Evolutionary conservation across 208 protist species (phyloP).

Genomic region (Balamuthia mandrillaris): DNA sequence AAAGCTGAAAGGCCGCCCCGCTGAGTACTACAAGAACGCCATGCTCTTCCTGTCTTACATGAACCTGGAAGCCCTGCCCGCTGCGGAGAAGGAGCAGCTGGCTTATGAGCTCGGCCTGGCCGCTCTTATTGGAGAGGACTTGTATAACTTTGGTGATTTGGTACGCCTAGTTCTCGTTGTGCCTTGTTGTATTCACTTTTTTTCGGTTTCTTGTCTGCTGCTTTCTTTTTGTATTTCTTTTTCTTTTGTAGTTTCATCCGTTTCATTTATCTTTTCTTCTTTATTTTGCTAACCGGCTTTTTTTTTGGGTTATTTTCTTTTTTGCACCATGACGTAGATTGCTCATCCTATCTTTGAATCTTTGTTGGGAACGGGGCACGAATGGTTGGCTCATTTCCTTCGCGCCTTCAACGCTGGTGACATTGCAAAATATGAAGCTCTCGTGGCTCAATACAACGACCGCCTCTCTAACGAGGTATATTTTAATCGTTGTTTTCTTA

Average conservation of each 20-base stretch:
- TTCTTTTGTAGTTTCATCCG: neutral
- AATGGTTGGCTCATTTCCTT: slow-evolving; percentile 74
- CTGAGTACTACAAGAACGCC: slow-evolving; percentile 74
- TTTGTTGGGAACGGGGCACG: slow-evolving; percentile 55
- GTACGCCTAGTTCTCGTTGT: slow-evolving; percentile 41
- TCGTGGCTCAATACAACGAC: slow-evolving; percentile 43
- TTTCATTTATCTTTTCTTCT: neutral
- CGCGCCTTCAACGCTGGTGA: slow-evolving; percentile 76
- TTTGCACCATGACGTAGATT: slow-evolving; percentile 48
- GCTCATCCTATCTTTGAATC: slow-evolving; percentile 68
- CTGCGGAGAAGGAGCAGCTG: slow-evolving; percentile 46
- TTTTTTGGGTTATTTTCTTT: neutral
- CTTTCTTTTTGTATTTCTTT: neutral
- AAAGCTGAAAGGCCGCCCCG: slow-evolving; percentile 45
- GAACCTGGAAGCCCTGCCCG: slow-evolving; percentile 55
- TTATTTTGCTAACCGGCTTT: neutral
- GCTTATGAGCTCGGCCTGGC: slow-evolving; percentile 77
- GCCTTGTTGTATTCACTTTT: no score
- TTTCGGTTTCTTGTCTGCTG: no score
- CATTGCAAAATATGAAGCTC: slow-evolving; percentile 63
- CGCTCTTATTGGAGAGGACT: slow-evolving; percentile 68
- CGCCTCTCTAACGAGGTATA: no score
- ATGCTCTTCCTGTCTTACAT: slow-evolving; percentile 73
- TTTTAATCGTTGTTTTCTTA: no score
- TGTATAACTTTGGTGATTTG: slow-evolving; percentile 84